Base-by-base conservation (phyloP, 345 rosid genomes). In the Aegle marmelos region DNA sequence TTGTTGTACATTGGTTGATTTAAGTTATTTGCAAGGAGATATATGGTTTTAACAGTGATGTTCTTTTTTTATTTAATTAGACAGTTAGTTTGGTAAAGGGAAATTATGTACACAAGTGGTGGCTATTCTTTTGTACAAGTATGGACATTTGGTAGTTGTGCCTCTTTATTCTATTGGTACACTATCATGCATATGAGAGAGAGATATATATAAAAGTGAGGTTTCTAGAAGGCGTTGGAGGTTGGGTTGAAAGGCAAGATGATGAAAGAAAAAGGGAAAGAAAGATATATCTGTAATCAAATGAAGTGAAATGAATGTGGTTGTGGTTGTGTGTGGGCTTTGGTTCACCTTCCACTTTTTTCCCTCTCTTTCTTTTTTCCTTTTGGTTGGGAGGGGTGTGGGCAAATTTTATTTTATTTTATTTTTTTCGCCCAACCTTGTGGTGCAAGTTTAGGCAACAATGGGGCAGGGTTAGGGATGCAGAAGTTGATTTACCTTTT, bases 261-360 rank as follows among this genome's bases (percentile, higher is more conserved):
- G 85, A 81, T 60, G 82, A 75, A 59, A 73, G 82, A 72, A 77
- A 78, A 70, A 24, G 67, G 34, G 11, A 2, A 16, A 33, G 21
- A 7, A 48, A 39, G 72, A 13, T 28, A 31, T 25, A 61, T 25
- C 41, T 60, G 39, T 37, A n/a, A 58, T n/a, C n/a, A n/a, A n/a
- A n/a, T 53, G 57, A 50, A 50, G 17, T 50, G 57, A 70, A 58
- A 65, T 83, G 86, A 83, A 66, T 81, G 89, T 81, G 86, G 90
- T 78, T 86, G 86, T 81, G 77, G 87, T 80, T 88, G 88, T 78
- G 13, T 78, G 88, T 87, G 88, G 86, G 85, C 85, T 87, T 91
- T 76, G 91, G 87, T 87, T 88, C 89, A 91, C 92, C 94, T 83
- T 88, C 90, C 88, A 84, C 82, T 72, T 73, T 60, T 65, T 56